A percentile compares a stretch with the other conserved stretches of the same genome.
phyloP scores from a whole-genome alignment of 1,139 yeast species.

The Saccharomyces uvarum region DNA sequence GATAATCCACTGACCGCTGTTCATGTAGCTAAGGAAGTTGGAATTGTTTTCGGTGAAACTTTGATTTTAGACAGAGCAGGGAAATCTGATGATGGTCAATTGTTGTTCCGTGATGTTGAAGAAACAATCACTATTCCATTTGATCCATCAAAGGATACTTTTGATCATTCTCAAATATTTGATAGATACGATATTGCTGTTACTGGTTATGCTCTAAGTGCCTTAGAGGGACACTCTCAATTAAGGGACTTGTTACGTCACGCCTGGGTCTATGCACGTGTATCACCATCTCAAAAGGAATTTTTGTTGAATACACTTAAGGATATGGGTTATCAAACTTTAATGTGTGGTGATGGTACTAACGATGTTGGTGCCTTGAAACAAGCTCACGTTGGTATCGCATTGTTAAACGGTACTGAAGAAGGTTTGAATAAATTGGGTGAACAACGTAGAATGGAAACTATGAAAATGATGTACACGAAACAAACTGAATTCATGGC shows the following conservation, averaged over 20 bases:
- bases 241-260: slow-evolving; percentile 68
- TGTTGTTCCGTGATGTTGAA: slow-evolving; percentile 80
- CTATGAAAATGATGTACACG: slow-evolving; percentile 61
- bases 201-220: slow-evolving; percentile 82
- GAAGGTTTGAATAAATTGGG: slow-evolving; percentile 86
- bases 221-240: slow-evolving; percentile 56
- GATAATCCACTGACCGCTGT: slow-evolving; percentile 98
- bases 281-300: slow-evolving; percentile 93
- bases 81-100: slow-evolving; percentile 47
- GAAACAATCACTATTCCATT: slow-evolving; percentile 70
- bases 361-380: slow-evolving; percentile 98
- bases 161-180: slow-evolving; percentile 50
- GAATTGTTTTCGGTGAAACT: slow-evolving; percentile 72
- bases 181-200: slow-evolving; percentile 77
- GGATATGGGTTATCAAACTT: slow-evolving; percentile 82
- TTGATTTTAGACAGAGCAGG: slow-evolving; percentile 84
- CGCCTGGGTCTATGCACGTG: slow-evolving; percentile 97
- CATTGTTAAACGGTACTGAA: slow-evolving; percentile 91
- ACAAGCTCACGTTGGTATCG: slow-evolving; percentile 97
- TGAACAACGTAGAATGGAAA: slow-evolving; percentile 66
- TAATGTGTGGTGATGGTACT: slow-evolving; percentile 99
- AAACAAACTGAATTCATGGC: slow-evolving; percentile 74
- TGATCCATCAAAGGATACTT: slow-evolving; percentile 45
- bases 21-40: slow-evolving; percentile 92
- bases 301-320: slow-evolving; percentile 77